phyloP scores from a whole-genome alignment of 2,329 filamentous ascomycete genomes.

The Colletotrichum filicis region DNA sequence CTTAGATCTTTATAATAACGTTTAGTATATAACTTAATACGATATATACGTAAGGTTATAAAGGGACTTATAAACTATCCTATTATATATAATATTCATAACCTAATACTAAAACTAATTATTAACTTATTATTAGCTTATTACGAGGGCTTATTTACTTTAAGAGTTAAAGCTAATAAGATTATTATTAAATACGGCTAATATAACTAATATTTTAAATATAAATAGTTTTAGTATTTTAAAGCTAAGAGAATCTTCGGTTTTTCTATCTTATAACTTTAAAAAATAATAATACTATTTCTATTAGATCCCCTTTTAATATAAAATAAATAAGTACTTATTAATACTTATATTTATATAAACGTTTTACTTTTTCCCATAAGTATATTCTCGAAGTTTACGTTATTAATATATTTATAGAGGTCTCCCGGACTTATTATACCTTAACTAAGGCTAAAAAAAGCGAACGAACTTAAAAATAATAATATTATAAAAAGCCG shows the following conservation, averaged over 20 bases:
- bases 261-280: background rate
- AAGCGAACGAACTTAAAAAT: background rate
- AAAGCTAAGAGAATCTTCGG: background rate
- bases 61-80: no score
- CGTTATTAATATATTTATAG: background rate
- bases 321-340: background rate
- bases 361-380: constrained; percentile 1
- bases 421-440: background rate
- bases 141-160: no score
- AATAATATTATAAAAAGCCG: background rate
- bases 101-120: no score
- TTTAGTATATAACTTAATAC: no score
- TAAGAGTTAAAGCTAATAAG: no score
- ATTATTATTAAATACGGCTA: no score
- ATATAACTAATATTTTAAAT: background rate
- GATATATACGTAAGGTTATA: no score
- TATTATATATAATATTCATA: no score
- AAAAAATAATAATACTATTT: background rate
- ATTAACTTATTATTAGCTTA: no score
- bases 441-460: background rate
- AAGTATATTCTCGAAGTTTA: background rate
- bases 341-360: background rate
- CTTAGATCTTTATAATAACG: no score
- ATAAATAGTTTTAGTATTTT: background rate
- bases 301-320: background rate